phyloP scores from a whole-genome alignment of 306 rosid species.

The Castanopsis chinensis region DNA sequence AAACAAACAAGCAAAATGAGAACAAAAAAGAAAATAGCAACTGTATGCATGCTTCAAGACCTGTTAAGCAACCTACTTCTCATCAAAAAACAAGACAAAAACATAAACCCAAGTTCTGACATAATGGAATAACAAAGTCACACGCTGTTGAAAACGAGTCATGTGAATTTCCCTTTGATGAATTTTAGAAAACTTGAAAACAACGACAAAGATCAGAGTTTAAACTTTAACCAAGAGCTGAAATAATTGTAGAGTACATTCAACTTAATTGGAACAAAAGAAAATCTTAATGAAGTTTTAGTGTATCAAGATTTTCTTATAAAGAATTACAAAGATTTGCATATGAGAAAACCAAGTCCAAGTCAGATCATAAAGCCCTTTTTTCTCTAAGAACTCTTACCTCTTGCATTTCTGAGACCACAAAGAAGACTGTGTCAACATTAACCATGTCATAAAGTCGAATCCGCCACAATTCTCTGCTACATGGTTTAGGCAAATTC shows the following conservation, averaged over 20 bases:
- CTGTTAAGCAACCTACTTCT: background rate
- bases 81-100: background rate
- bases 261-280: background rate
- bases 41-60: background rate
- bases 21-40: background rate
- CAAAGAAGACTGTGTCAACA: constrained; percentile 63
- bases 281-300: background rate
- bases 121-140: background rate
- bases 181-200: background rate
- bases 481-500: constrained; percentile 56
- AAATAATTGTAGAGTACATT: background rate
- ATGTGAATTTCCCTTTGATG: background rate
- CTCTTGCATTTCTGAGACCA: constrained; percentile 74
- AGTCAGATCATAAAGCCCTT: background rate
- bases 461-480: constrained; percentile 78
- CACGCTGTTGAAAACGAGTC: background rate
- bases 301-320: background rate
- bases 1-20: constrained; percentile 2
- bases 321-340: background rate
- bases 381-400: constrained; percentile 18
- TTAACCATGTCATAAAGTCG: constrained; percentile 78
- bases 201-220: background rate
- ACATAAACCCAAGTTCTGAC: background rate
- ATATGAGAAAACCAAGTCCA: constrained; percentile 1
- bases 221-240: background rate